Evolutionary conservation across 139 green algal genomes (phyloP).

Genomic region (Ulvella scutata): DNA sequence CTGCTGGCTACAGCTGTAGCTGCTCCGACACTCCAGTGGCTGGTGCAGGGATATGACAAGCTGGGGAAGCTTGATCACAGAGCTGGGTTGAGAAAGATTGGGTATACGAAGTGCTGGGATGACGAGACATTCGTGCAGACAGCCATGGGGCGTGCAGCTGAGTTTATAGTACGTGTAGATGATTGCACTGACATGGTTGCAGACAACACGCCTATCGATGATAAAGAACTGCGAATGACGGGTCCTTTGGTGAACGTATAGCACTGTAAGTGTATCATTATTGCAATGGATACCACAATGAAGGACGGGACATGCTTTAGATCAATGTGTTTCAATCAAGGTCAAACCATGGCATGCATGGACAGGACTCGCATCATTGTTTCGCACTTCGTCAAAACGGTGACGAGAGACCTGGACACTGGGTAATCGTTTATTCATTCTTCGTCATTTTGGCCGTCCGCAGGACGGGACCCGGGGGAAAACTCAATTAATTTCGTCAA

Average conservation of each 20-base stretch:
- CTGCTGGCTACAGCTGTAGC: neutral
- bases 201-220: neutral
- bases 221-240: neutral
- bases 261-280: too few species aligned
- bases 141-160: neutral
- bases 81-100: neutral
- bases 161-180: neutral
- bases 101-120: neutral
- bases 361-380: too few species aligned
- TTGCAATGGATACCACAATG: too few species aligned
- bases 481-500: too few species aligned
- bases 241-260: neutral
- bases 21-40: neutral
- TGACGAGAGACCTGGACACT: too few species aligned
- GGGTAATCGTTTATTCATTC: too few species aligned
- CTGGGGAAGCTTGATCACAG: neutral
- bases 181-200: neutral
- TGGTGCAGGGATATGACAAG: neutral
- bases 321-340: too few species aligned
- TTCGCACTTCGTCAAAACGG: too few species aligned
- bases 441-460: too few species aligned
- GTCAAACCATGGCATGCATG: too few species aligned
- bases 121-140: neutral
- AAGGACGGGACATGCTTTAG: too few species aligned
- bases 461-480: too few species aligned